These are phyloP conservation scores for Cylindrotheca fusiformis DNA, from an alignment of 108 stramenopile species.

Conservation along the genomic window DNA sequence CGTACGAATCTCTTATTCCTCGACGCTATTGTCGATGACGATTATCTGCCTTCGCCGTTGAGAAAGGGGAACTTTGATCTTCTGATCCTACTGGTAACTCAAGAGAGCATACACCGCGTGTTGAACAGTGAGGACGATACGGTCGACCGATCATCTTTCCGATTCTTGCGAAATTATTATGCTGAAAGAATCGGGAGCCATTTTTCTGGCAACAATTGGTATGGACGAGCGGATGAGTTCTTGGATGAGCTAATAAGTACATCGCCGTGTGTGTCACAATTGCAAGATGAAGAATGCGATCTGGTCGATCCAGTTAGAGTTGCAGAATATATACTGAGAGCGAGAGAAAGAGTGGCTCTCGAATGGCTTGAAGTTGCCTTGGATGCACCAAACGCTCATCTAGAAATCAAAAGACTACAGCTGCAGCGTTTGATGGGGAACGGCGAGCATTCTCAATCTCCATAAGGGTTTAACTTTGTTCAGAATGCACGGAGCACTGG, in stretches of 20 bases:
- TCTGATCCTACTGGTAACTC: constrained; percentile 52
- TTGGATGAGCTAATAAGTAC: constrained; percentile 55
- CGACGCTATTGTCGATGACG: constrained; percentile 18
- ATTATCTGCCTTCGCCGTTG: constrained; percentile 47
- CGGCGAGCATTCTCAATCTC: constrained; percentile 2
- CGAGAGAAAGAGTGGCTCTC: constrained; percentile 50
- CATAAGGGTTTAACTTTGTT: constrained; percentile 4
- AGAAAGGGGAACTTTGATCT: constrained; percentile 81
- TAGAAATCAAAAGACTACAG: constrained; percentile 52
- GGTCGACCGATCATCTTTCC: constrained; percentile 13
- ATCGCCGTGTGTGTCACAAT: constrained; percentile 31
- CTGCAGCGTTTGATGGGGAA: constrained; percentile 43
- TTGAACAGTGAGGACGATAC: constrained; percentile 31
- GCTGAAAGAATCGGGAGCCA: constrained; percentile 32
- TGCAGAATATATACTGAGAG: constrained; percentile 51
- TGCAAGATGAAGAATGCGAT: constrained; percentile 15
- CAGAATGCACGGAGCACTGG: neutral
- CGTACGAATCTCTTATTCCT: constrained; percentile 32
- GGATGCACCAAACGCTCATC: constrained; percentile 48
- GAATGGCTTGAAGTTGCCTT: constrained; percentile 58
- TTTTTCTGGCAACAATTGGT: constrained; percentile 62
- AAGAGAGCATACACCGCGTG: constrained; percentile 58
- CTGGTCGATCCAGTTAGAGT: constrained; percentile 59
- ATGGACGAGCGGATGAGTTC: constrained; percentile 77
- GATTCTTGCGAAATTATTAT: constrained; percentile 51